These are phyloP conservation scores for Diplocarpon mali DNA, from an alignment of 2,329 filamentous ascomycete genomes.

Conservation along the genomic window DNA sequence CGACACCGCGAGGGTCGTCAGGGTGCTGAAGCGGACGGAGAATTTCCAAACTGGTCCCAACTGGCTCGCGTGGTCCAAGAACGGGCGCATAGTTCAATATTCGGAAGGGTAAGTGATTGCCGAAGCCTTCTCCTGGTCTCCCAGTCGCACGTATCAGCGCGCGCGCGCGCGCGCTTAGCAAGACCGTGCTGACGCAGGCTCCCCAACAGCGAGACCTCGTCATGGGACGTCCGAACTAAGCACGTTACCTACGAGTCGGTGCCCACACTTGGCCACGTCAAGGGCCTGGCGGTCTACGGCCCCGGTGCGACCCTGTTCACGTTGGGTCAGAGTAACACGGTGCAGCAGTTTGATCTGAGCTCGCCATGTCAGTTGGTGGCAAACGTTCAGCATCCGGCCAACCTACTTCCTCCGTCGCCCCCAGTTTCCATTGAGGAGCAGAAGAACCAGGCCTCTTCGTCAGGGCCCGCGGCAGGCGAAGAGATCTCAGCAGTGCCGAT, in stretches of 20 bases:
- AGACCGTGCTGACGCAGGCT: slow-evolving; percentile 28
- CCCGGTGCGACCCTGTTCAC: slow-evolving; percentile 89
- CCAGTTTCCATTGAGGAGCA: slow-evolving; percentile 71
- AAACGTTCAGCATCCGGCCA: slow-evolving; percentile 77
- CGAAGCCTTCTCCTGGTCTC: slow-evolving; percentile 6
- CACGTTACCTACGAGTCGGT: slow-evolving; percentile 84
- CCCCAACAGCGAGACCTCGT: slow-evolving; percentile 63
- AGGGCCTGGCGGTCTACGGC: slow-evolving; percentile 78
- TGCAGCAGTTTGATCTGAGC: slow-evolving; percentile 93
- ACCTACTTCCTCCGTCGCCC: slow-evolving; percentile 67
- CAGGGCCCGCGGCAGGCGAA: slow-evolving; percentile 9
- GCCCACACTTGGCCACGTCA: slow-evolving; percentile 71
- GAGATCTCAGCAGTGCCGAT: slow-evolving; percentile 40
- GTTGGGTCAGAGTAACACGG: slow-evolving; percentile 72
- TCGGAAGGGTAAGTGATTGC: slow-evolving; percentile 64
- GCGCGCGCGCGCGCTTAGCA: slow-evolving; percentile 41
- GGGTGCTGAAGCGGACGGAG: slow-evolving; percentile 73
- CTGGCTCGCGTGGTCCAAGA: slow-evolving; percentile 98
- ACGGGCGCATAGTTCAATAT: slow-evolving; percentile 87
- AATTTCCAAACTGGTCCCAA: slow-evolving; percentile 65
- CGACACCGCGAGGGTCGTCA: slow-evolving; percentile 77
- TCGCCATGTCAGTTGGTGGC: slow-evolving; percentile 69
- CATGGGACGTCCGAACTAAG: slow-evolving; percentile 98
- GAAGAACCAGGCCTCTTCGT: slow-evolving; percentile 31
- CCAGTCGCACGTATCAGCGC: slow-evolving; percentile 28